Base-by-base conservation (phyloP, 1,284 basidiomycete genomes). In the Vanrija pseudolonga region DNA sequence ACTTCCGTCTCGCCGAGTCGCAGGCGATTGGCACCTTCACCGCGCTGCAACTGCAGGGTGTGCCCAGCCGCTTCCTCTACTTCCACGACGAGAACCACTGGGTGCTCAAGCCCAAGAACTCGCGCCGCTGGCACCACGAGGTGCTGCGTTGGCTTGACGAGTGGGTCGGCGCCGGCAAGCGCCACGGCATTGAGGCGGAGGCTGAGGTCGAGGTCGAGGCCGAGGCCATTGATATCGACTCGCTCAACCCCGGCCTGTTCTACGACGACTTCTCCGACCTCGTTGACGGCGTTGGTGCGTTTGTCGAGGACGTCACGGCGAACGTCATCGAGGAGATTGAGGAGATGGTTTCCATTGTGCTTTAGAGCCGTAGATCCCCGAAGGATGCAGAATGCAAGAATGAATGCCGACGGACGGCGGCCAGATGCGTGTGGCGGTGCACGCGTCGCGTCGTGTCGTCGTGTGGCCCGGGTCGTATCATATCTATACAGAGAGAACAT, bases 81-180 rank as follows among this genome's bases (percentile, higher is more conserved):
- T 96, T 96, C 82, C 89, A 89, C 0, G 86, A 90, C 65, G 93
- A 96, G 79, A 95, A 95, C 67, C 92, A 95, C 72, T 94, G 89
- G 89, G 88, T 76, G 1, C 66, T 78, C 44, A 73, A 76, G 45
- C 64, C 77, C 0, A 55, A 59, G 23, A 80, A 80, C 65, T 74
- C 73, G 43, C 42, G 88, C 66, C 88, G 87, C 74, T 76, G 75
- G 75, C 72, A 74, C 61, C 80, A 87, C 61, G 93, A 96, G 72
- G 87, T 96, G 6, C 86, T 95, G 77, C 80, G 82, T 55, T 95
- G 90, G 90, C 85, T 93, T 58, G 82, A 89, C 60, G 78, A 86
- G 71, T 90, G 82, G 68, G 80, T 87, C 18, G 86, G 85, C n/a
- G 65, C 70, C 26, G 59, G 53, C 56, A 64, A 43, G 39, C 32